These are phyloP conservation scores for Boletus coccyginus DNA, from an alignment of 768 basidiomycete species.

Conservation along the genomic window DNA sequence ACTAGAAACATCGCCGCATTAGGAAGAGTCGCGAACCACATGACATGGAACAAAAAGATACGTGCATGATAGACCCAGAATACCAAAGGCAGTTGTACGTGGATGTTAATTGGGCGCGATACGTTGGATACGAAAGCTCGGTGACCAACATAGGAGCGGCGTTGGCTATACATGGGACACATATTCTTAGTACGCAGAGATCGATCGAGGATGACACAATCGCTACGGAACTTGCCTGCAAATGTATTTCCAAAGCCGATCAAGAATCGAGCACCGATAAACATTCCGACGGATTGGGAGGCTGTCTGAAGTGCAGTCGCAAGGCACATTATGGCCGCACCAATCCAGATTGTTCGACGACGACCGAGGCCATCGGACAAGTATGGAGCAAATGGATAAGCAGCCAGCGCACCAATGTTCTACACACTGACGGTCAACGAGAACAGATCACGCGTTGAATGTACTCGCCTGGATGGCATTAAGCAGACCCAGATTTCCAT, in stretches of 20 bases:
- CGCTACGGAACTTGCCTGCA: slow-evolving; percentile 41
- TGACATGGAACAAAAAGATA: slow-evolving; percentile 8
- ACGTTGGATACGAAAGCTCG: slow-evolving; percentile 77
- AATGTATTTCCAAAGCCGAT: slow-evolving; percentile 77
- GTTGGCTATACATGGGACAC: slow-evolving; percentile 40
- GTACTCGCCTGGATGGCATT: slow-evolving; percentile 65
- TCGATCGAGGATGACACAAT: background rate
- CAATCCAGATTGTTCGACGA: slow-evolving; percentile 60
- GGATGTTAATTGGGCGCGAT: slow-evolving; percentile 76
- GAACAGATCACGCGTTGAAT: background rate
- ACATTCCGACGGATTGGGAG: slow-evolving; percentile 70
- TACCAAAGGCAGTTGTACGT: slow-evolving; percentile 86
- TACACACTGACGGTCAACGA: slow-evolving; percentile 21
- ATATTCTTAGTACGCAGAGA: background rate
- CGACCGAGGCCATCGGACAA: slow-evolving; percentile 71
- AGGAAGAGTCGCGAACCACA: too few relatives aligned
- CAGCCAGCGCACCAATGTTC: slow-evolving; percentile 72
- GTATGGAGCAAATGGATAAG: slow-evolving; percentile 70
- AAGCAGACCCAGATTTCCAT: slow-evolving; percentile 59
- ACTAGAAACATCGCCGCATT: slow-evolving; percentile 24
- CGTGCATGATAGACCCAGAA: slow-evolving; percentile 74
- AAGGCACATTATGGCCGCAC: slow-evolving; percentile 64
- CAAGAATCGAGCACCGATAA: slow-evolving; percentile 76
- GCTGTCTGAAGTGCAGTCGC: slow-evolving; percentile 70
- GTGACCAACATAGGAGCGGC: slow-evolving; percentile 82